Conservation (phyloP, 2,329 filamentous ascomycete species). For the Penicillium carneum region DNA sequence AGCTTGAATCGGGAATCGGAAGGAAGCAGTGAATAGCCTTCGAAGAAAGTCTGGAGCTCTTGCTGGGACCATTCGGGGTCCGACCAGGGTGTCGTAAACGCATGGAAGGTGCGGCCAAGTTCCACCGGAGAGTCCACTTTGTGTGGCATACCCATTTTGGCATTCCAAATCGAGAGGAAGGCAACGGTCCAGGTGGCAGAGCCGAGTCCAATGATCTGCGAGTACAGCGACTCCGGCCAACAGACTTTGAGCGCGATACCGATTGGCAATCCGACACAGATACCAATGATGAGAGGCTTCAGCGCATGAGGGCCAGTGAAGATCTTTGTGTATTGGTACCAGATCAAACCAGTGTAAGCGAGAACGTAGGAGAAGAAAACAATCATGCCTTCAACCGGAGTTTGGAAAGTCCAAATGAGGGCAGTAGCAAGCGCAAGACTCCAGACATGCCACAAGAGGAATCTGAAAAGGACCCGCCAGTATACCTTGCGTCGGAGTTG, state of each 20-base stretch:
- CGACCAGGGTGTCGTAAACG: constrained; percentile 53
- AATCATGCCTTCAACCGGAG: constrained; percentile 51
- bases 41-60: constrained; percentile 58
- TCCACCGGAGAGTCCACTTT: constrained; percentile 47
- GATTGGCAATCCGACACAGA: constrained; percentile 55
- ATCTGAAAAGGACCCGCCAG: constrained; percentile 59
- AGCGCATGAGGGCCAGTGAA: constrained; percentile 60
- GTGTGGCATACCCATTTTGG: constrained; percentile 58
- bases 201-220: constrained; percentile 58
- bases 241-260: constrained; percentile 55
- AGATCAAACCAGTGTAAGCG: constrained; percentile 61
- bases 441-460: constrained; percentile 62
- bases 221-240: constrained; percentile 54
- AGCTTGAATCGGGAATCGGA: constrained; percentile 54
- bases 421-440: constrained; percentile 58
- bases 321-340: constrained; percentile 63
- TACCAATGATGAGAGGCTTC: constrained; percentile 57
- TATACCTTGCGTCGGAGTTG: constrained; percentile 59
- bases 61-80: constrained; percentile 60
- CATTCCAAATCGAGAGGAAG: constrained; percentile 57
- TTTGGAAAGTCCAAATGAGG: constrained; percentile 62
- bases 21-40: constrained; percentile 52
- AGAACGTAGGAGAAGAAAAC: constrained; percentile 61
- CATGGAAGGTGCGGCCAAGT: constrained; percentile 50
- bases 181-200: constrained; percentile 61